Evolutionary conservation across 2,329 filamentous ascomycete genomes (phyloP), one percentile per base, ranked within the genome.

Genomic region (Cordyceps sp.): DNA sequence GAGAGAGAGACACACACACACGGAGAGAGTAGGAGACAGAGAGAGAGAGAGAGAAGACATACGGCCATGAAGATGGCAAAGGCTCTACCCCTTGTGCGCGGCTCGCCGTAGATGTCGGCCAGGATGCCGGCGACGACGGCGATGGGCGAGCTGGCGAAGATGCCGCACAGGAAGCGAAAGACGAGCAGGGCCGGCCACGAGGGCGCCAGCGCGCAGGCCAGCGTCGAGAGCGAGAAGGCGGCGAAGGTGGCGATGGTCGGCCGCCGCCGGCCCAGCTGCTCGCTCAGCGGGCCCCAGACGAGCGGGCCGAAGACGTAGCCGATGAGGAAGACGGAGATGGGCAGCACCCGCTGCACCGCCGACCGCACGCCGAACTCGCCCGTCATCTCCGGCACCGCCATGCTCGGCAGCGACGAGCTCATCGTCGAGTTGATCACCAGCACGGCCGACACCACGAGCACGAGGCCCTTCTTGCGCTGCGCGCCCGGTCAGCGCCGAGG

Each of bases 341-440:
- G 73, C 2, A 79, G 45, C 5, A 69, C 60, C 29, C 45, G 45
- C 33, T 66, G 59, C 13, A 49, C 45, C 20, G 55, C 37, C 3
- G 59, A 61, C 0, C 62, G 63, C 35, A 78, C 53, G 32, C 59
- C 45, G 53, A 75, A 82, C 40, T 75, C 59, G 4, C 52, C 46
- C 3, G 63, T 55, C 29, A 80, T 75, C 32, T 60, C 64, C 3
- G 65, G 59, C 3, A 73, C 62, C 12, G 71, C 70, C 48, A 76
- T 76, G 34, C 71, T 70, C 2, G 76, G 72, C 5, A 82, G 57
- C 0, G 73, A 61, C 26, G 69, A 77, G 2, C 68, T 69, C 53
- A 81, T 69, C 9, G 76, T 80, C 18, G 66, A 73, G 48, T 82
- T 82, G 46, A 78, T 58, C 27, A 80, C 73, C 33, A 66, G 60